Base-by-base conservation (phyloP, 2,329 filamentous ascomycete genomes). In the Aspergillus luchuensis region DNA sequence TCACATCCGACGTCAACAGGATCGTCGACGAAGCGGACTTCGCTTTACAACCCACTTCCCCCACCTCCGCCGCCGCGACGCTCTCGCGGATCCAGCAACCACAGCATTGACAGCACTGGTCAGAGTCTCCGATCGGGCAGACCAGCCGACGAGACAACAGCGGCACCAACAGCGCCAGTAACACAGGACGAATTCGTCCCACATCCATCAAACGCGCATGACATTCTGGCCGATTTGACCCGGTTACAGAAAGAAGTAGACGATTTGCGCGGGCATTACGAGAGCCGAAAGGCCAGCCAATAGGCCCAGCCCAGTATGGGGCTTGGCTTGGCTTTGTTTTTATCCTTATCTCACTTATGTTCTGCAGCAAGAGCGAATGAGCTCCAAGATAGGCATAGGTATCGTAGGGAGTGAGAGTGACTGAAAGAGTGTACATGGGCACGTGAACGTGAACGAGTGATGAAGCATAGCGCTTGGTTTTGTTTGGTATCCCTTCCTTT, bases 191-290 rank as follows among this genome's bases (percentile, higher is more conserved):
- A 62, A 43, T 62, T 72, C 33, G 60, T 72, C 30, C 67, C 67
- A 71, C 80, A 70, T 71, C 79, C 59, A 65, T 78, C 78, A 8
- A 75, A 78, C 56, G 76, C 79, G 1, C 74, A 76, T 45, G 85
- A 90, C 69, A 91, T 93, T 61, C 75, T 94, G 66, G 89, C 89
- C 1, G 89, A 93, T 72, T 76, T 94, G 58, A 84, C 86, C 50
- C 87, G 87, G 21, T 76, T 94, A 63, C 90, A 91, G 75, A 84
- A 84, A 70, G 91, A 94, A 70, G 90, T 94, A 41, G 90, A 94
- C 75, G 89, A 77, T 60, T 70, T 78, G 43, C 72, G 77, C 17
- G 76, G 74, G 2, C 75, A 74, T 41, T 78, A 78, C 61, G 73
- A 77, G 58, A 72, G 61, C 55, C 71, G 72, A 28, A 71, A 71